Percentiles rank a stretch among this genome's conserved stretches.
phyloP scores from a whole-genome alignment of 495 filamentous ascomycete genomes.

The Talaromyces borbonicus region DNA sequence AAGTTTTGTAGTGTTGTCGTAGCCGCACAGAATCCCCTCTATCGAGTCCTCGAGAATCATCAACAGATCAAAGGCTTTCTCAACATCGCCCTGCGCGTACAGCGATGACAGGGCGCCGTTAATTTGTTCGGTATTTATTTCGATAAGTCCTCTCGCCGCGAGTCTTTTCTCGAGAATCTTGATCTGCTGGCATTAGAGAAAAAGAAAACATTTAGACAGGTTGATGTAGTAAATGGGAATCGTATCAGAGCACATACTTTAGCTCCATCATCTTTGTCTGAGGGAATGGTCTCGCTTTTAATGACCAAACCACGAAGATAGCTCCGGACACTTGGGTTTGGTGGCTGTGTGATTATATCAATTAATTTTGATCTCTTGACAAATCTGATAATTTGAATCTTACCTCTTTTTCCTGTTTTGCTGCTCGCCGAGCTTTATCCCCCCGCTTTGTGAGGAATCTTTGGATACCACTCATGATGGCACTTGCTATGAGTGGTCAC shows the following conservation, averaged over 20 bases:
- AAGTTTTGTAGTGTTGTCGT: conserved; percentile 58
- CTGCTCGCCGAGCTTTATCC: conserved; percentile 49
- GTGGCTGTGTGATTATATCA: neutral
- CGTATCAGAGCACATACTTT: conserved; percentile 20
- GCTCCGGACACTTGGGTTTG: conserved; percentile 13
- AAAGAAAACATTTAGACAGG: too few relatives aligned
- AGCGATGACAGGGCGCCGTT: conserved; percentile 57
- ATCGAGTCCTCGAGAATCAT: conserved; percentile 67
- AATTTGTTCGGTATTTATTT: conserved; percentile 43
- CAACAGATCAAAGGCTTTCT: conserved; percentile 68
- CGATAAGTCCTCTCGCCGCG: conserved; percentile 23
- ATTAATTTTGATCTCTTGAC: too few relatives aligned
- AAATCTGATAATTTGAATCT: too few relatives aligned
- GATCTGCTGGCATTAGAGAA: conserved; percentile 16
- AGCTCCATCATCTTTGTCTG: conserved; percentile 24
- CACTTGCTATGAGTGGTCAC: too few relatives aligned
- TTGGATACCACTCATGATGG: conserved; percentile 50
- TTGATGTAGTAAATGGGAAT: neutral
- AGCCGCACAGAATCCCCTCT: conserved; percentile 66
- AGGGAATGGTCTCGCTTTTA: conserved; percentile 12
- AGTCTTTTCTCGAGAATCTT: conserved; percentile 26
- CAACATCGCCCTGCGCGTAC: conserved; percentile 57
- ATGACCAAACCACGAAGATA: conserved; percentile 21
- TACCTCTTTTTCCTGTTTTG: conserved; percentile 43
- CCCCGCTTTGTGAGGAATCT: conserved; percentile 68